Percentiles rank a stretch among this genome's conserved stretches.
Evolutionary conservation across 495 filamentous ascomycete genomes (phyloP).

Genomic region (Tuber melanosporum): DNA sequence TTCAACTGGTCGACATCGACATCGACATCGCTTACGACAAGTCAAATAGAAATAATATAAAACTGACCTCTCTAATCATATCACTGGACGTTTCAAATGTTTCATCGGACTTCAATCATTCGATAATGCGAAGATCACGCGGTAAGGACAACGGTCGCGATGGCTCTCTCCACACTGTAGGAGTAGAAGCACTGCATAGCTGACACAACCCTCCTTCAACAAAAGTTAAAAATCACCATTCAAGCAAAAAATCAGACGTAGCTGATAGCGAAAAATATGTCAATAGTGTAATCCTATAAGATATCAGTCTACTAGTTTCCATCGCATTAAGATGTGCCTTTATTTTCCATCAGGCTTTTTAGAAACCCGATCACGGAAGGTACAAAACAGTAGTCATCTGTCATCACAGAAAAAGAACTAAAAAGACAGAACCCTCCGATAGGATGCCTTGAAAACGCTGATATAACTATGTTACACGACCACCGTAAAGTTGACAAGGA

Average conservation of each 20-base stretch:
- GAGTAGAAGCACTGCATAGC: not conserved
- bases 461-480: slow-evolving; percentile 34
- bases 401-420: not conserved
- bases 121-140: not conserved
- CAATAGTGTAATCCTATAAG: not conserved
- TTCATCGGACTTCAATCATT: not conserved
- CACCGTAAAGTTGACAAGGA: slow-evolving; percentile 34
- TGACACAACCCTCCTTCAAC: not conserved
- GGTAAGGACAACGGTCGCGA: not conserved
- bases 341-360: not conserved
- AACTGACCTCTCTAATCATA: not conserved
- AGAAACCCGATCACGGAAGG: not conserved
- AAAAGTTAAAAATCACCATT: not conserved
- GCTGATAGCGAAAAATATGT: not conserved
- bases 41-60: not conserved
- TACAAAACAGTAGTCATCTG: not conserved
- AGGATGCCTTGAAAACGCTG: not conserved
- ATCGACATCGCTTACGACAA: not conserved
- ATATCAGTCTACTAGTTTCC: not conserved
- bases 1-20: not conserved
- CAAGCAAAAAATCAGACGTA: not conserved
- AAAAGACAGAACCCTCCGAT: not conserved
- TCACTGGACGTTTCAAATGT: not conserved
- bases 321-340: not conserved
- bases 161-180: not conserved